A percentile compares a stretch with the other conserved stretches of the same genome.
Conservation (phyloP, 139 green algal species). For the Tetraselmis chui region DNA sequence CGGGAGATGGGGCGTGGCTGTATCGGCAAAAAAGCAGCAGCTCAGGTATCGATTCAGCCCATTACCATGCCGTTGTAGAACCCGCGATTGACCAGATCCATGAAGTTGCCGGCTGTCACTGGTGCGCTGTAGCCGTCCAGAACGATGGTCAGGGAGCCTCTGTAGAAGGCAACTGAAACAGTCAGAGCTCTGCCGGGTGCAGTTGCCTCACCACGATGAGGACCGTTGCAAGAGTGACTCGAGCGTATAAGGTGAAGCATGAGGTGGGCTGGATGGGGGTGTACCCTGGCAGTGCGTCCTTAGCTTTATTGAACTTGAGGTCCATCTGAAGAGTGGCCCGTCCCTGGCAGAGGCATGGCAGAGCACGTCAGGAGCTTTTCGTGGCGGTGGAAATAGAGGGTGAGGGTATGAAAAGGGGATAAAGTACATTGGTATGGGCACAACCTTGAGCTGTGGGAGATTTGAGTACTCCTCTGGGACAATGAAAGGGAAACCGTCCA, state of each 20-base stretch:
- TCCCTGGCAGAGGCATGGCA: constrained; percentile 43
- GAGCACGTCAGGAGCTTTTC: not conserved
- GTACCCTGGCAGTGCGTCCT: constrained; percentile 40
- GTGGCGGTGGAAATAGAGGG: not conserved
- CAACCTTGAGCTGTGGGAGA: constrained; percentile 84
- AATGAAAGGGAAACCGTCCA: constrained; percentile 85
- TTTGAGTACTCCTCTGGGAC: constrained; percentile 80
- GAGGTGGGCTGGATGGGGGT: not conserved
- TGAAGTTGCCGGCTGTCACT: constrained; percentile 85
- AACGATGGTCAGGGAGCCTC: constrained; percentile 55
- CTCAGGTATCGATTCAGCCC: too few species aligned
- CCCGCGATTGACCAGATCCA: constrained; percentile 78
- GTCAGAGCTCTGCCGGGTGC: too few species aligned
- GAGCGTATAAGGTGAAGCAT: too few species aligned
- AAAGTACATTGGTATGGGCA: not conserved
- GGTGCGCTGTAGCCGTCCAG: constrained; percentile 96
- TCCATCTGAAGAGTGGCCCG: constrained; percentile 88
- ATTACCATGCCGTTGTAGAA: constrained; percentile 97
- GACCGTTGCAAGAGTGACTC: too few species aligned
- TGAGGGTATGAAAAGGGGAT: too few species aligned
- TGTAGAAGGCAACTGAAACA: too few species aligned
- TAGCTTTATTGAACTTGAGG: constrained; percentile 55
- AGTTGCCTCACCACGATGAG: too few species aligned
- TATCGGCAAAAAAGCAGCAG: too few species aligned
- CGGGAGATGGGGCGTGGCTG: too few species aligned